Evolutionary conservation across 306 rosid species (phyloP), one percentile per base, ranked within the genome.

Genomic region (Quercus wislizeni): DNA sequence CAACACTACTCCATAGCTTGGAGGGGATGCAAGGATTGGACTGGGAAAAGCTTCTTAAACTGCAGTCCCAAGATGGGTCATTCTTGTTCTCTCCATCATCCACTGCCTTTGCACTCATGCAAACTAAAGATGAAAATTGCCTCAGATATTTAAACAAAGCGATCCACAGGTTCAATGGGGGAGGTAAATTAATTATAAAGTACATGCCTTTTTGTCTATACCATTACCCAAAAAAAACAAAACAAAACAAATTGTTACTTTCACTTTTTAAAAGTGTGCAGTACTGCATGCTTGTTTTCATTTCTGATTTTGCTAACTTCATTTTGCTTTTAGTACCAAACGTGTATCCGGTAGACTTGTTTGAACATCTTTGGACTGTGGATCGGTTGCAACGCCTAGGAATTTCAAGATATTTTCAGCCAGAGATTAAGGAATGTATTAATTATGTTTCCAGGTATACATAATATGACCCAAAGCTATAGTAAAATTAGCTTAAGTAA

Each of bases 41-140:
- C 51, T 96, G 99, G 99, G 88, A 85, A 79, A 79, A 88, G 81
- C 96, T 96, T 93, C 88, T 91, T 3, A 93, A 93, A 81, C 61
- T 93, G 79, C 99, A 96, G 81, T 88, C 88, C 73, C 79, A 74
- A 86, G 94, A 96, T 81, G 98, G 99, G 31, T 96, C 99, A 14
- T 93, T 96, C 88, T 81, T 96, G 85, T 89, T 83, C 73, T 96
- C 99, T 65, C 99, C 99, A 8, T 89, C 99, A 14, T 89, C 99
- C 83, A 96, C 99, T 33, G 98, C 99, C 83, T 96, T 82, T 54
- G 99, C 97, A 5, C 85, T 90, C 83, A 90, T 87, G 88, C 89
- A 90, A 80, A 96, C 97, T 55, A 88, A 77, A 74, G 88, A 96
- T 63, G 51, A 75, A 6, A 93, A 89, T 35, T 93, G 97, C 83